Evolutionary conservation across 2,329 filamentous ascomycete species (phyloP), one percentile per base, ranked within the genome.

Genomic region (Fusarium illudens): DNA sequence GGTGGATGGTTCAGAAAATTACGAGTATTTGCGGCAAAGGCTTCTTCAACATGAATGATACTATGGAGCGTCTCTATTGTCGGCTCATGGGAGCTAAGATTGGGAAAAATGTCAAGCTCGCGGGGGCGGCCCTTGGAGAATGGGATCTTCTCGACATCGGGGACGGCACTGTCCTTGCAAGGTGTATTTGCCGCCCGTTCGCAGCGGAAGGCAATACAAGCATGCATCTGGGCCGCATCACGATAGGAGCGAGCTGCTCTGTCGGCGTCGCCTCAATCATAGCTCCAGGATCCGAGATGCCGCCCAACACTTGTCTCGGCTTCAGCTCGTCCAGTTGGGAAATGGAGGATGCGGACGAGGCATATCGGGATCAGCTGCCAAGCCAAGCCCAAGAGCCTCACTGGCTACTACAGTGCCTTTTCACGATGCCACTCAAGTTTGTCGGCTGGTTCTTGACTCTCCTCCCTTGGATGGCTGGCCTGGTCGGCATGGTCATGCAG

Each of bases 311-410:
- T 3, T 87, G 83, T 74, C 83, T 88, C 25, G 86, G 86, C 1
- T 80, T 84, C 8, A 87, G 87, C 73, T 86, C 85, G 1, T 87
- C 85, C 0, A 87, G 84, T 70, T 87, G 85, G 84, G 86, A 88
- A 68, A 74, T 82, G 22, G 72, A 79, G 20, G 83, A 84, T 62
- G 80, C 80, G 2, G 76, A 79, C 11, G 83, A 86, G 67, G 73
- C 76, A 6, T 84, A 85, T 73, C 81, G 83, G 13, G 79, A 84
- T 39, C 75, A 84, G 1, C 76, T 79, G 4, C 64, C 78, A 1
- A 75, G 73, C 55, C 76, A 75, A 27, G 76, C 78, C 2, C 79
- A 82, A 32, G 73, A 78, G 46, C 75, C 83, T 2, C 84, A 86
- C 71, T 84, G 83, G 79, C 62, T 80, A 0, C 76, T 85, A 44